Conservation (phyloP, 495 filamentous ascomycete genomes). For the Daldinia vernicosa region DNA sequence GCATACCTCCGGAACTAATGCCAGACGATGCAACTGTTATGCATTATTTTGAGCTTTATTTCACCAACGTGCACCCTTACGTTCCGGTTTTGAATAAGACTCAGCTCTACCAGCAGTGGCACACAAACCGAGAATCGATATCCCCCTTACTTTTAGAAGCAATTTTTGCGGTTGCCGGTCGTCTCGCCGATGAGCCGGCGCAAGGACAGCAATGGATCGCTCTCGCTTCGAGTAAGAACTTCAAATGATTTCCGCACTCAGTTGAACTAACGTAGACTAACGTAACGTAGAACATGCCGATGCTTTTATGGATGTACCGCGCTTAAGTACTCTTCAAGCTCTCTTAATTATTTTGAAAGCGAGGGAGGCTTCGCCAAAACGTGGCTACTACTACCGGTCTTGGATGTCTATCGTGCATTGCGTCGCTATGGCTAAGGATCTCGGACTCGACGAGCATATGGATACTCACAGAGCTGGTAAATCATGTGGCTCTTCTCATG, state of each 20-base stretch:
- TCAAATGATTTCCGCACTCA: background rate
- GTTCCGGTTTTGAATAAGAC: constrained; percentile 90
- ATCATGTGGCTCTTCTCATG: constrained; percentile 69
- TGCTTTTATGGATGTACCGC: constrained; percentile 93
- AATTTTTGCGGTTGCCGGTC: constrained; percentile 91
- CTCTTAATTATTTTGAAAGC: constrained; percentile 90
- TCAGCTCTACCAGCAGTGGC: constrained; percentile 92
- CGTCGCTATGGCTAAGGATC: constrained; percentile 90
- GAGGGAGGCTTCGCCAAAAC: constrained; percentile 86
- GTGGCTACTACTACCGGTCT: constrained; percentile 95
- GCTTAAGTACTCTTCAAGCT: constrained; percentile 93
- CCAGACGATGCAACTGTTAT: constrained; percentile 83
- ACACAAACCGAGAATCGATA: constrained; percentile 81
- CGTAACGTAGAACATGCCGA: constrained; percentile 79
- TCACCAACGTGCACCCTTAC: constrained; percentile 92
- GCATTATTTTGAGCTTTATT: constrained; percentile 92
- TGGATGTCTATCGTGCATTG: constrained; percentile 97
- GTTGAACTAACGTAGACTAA: constrained; percentile 22
- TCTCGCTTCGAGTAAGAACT: constrained; percentile 80
- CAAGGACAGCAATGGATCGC: constrained; percentile 95
- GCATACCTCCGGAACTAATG: constrained; percentile 95
- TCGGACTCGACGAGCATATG: constrained; percentile 89
- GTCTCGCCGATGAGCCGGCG: constrained; percentile 80
- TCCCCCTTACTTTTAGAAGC: constrained; percentile 93
- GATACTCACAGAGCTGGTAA: constrained; percentile 76